Conservation (phyloP, 2,329 filamentous ascomycete species). For the Cryphonectria parasitica region DNA sequence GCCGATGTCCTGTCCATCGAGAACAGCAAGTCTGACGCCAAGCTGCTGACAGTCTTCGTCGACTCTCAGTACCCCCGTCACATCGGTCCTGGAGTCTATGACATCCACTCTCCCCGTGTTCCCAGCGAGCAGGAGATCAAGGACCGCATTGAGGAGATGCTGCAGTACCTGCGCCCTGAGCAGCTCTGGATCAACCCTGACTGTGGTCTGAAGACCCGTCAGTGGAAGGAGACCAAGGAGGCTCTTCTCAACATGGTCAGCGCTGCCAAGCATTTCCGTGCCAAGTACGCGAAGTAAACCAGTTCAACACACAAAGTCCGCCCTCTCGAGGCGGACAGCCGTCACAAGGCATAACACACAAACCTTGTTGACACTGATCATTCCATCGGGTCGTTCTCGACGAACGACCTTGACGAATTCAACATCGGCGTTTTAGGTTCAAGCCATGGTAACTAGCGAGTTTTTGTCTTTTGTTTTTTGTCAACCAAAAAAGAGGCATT, state of each 20-base stretch:
- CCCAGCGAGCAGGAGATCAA: constrained; percentile 98
- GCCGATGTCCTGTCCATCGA: constrained; percentile 98
- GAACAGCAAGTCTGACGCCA: constrained; percentile 99
- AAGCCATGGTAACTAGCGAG: constrained; percentile 28
- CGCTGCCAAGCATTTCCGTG: constrained; percentile 94
- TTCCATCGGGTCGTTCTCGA: constrained; percentile 37
- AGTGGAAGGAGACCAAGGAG: constrained; percentile 99
- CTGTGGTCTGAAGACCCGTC: constrained; percentile 98
- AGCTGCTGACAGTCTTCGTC: constrained; percentile 98
- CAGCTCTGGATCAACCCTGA: constrained; percentile 99
- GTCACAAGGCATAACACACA: constrained; percentile 8
- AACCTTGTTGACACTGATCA: constrained; percentile 20
- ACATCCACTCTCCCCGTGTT: constrained; percentile 99
- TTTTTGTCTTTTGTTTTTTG: constrained; percentile 28
- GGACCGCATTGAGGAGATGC: constrained; percentile 97
- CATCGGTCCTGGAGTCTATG: constrained; percentile 99
- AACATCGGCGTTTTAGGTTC: constrained; percentile 59
- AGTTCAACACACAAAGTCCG: constrained; percentile 32
- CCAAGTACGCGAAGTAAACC: constrained; percentile 75
- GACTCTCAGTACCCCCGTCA: constrained; percentile 96
- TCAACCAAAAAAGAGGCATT: constrained; percentile 30
- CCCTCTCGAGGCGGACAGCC: constrained; percentile 37
- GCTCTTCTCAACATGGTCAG: constrained; percentile 96
- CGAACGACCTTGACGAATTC: constrained; percentile 49
- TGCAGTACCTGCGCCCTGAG: constrained; percentile 93